Evolutionary conservation across 257 asterid genomes (phyloP).

Genomic region (Catharanthus roseus): DNA sequence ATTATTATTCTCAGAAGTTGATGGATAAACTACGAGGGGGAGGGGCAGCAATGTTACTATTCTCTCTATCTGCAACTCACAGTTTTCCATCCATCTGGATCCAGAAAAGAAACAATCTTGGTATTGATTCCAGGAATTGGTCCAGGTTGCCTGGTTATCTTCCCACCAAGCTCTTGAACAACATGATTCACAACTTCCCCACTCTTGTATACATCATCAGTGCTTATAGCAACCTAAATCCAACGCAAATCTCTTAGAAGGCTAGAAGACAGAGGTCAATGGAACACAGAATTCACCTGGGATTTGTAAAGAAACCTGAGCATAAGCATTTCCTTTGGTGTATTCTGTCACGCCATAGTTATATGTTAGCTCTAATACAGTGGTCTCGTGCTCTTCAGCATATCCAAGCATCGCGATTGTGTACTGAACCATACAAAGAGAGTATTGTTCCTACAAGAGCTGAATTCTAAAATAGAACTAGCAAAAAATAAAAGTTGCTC

Average conservation of each 20-base stretch:
- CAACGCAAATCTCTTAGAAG: conserved; percentile 5
- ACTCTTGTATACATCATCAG: conserved; percentile 89
- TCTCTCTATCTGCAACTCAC: conserved; percentile 37
- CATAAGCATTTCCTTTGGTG: conserved; percentile 94
- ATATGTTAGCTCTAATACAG: conserved; percentile 85
- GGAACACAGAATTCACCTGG: not conserved
- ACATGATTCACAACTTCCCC: conserved; percentile 75
- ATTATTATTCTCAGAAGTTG: not conserved
- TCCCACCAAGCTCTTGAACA: conserved; percentile 86
- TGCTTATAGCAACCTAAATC: conserved; percentile 70
- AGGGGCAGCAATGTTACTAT: not conserved
- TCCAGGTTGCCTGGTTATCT: conserved; percentile 84
- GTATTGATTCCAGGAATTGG: conserved; percentile 89
- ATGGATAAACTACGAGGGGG: not conserved
- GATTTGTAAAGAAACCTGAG: conserved; percentile 57
- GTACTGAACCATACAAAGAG: conserved; percentile 50
- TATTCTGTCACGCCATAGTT: conserved; percentile 94
- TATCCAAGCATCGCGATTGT: conserved; percentile 93
- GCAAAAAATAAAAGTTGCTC: not conserved
- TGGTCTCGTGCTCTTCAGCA: conserved; percentile 79
- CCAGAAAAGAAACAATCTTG: conserved; percentile 79
- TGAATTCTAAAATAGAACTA: not conserved
- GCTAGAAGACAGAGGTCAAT: not conserved
- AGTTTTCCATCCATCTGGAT: conserved; percentile 99
- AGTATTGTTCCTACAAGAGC: not conserved